A percentile compares a stretch with the other conserved stretches of the same genome.
phyloP scores from a whole-genome alignment of 768 basidiomycete species.

The Rhizopogon rudus region DNA sequence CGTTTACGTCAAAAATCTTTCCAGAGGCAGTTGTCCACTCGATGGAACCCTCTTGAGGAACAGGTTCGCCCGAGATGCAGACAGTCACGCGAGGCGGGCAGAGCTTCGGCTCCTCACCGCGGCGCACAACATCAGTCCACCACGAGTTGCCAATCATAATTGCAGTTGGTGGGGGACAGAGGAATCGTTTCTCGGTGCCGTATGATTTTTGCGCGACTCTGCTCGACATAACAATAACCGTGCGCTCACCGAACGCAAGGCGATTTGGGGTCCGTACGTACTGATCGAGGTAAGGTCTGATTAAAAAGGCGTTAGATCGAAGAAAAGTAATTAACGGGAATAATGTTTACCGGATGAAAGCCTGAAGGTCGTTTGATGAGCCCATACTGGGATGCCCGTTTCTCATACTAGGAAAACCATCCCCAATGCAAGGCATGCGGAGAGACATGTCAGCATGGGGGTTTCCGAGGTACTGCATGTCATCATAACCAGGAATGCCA shows the following conservation, averaged over 20 bases:
- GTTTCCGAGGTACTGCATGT: constrained; percentile 53
- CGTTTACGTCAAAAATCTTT: constrained; percentile 76
- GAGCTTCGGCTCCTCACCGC: constrained; percentile 70
- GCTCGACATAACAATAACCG: constrained; percentile 96
- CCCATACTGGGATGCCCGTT: constrained; percentile 53
- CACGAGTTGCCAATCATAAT: constrained; percentile 92
- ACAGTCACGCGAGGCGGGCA: constrained; percentile 80
- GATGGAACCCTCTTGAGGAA: constrained; percentile 78
- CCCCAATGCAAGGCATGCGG: constrained; percentile 59
- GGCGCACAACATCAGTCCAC: constrained; percentile 81
- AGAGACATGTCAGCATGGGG: constrained; percentile 54
- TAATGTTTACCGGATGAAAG: constrained; percentile 65
- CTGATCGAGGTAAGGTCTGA: constrained; percentile 76
- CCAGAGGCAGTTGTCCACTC: constrained; percentile 88
- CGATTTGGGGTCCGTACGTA: constrained; percentile 84
- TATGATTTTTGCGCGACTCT: constrained; percentile 98
- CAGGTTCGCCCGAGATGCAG: constrained; percentile 87
- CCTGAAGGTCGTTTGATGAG: constrained; percentile 67
- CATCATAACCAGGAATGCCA: constrained; percentile 48
- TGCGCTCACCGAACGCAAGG: constrained; percentile 87
- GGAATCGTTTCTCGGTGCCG: constrained; percentile 92
- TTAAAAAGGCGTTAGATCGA: constrained; percentile 9
- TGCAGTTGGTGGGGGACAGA: constrained; percentile 91
- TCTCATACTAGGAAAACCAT: constrained; percentile 60
- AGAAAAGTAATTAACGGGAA: constrained; percentile 14